phyloP scores from a whole-genome alignment of 2,329 filamentous ascomycete genomes.

The Fusarium sp. region DNA sequence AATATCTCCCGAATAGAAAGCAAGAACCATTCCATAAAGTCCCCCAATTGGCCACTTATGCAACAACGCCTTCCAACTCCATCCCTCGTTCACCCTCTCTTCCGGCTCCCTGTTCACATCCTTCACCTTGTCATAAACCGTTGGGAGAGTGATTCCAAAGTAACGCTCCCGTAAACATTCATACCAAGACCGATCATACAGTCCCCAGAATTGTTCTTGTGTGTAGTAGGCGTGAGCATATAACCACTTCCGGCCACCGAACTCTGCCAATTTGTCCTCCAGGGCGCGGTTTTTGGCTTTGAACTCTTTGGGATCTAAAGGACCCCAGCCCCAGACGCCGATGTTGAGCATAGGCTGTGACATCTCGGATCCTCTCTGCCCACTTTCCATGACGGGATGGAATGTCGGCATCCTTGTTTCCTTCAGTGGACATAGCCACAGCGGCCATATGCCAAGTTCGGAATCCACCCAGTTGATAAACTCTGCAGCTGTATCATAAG shows the following conservation, averaged over 20 bases:
- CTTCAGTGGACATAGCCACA: constrained; percentile 47
- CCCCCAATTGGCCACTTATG: constrained; percentile 38
- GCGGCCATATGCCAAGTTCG: constrained; percentile 43
- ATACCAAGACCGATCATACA: constrained; percentile 69
- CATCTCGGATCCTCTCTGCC: accelerated
- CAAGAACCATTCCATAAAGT: constrained; percentile 38
- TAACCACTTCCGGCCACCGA: constrained; percentile 83
- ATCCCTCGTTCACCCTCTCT: background rate
- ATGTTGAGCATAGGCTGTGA: constrained; percentile 63
- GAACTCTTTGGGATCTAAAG: constrained; percentile 62
- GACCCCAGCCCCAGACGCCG: constrained; percentile 79
- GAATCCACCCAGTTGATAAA: constrained; percentile 47
- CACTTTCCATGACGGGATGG: constrained; percentile 17
- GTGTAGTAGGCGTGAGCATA: constrained; percentile 84
- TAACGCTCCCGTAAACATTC: constrained; percentile 69
- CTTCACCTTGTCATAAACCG: constrained; percentile 74
- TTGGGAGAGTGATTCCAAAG: constrained; percentile 66
- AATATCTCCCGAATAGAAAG: constrained; percentile 35
- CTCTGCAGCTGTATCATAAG: constrained; percentile 56
- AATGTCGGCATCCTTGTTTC: constrained; percentile 36
- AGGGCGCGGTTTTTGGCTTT: constrained; percentile 72
- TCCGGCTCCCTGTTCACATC: constrained; percentile 54
- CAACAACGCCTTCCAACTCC: background rate
- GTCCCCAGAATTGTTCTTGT: constrained; percentile 71
- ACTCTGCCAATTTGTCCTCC: constrained; percentile 69